These are phyloP conservation scores for Breynia disticha DNA, from an alignment of 441 rosid species.

Conservation along the genomic window DNA sequence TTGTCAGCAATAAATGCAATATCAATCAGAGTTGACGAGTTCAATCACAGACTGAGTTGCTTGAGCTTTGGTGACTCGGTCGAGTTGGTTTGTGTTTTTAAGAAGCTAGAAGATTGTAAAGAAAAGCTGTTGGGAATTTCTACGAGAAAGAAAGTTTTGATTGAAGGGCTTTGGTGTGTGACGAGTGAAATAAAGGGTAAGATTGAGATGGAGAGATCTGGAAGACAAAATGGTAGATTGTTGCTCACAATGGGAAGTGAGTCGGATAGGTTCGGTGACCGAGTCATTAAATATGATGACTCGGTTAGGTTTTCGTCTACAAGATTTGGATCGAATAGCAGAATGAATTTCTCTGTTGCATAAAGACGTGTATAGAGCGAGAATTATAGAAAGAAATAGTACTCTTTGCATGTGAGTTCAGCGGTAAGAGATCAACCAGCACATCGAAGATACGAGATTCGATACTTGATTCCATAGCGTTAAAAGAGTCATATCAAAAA, in stretches of 20 bases:
- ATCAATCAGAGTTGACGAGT: constrained; percentile 44
- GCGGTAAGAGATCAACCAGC: no score
- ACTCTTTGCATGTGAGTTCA: no score
- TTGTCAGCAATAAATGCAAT: constrained; percentile 43
- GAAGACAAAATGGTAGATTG: constrained; percentile 18
- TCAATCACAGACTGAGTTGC: constrained; percentile 33
- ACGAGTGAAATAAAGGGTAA: constrained; percentile 34
- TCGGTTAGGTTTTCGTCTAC: constrained; percentile 41
- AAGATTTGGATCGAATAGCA: constrained; percentile 25
- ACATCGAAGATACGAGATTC: no score
- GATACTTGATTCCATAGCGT: no score
- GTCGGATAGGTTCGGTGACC: constrained; percentile 61
- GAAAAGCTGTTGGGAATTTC: constrained; percentile 29
- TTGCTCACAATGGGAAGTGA: constrained; percentile 23
- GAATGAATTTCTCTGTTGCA: no score
- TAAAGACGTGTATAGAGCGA: no score
- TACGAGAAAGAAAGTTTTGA: constrained; percentile 25
- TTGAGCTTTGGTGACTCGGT: constrained; percentile 52
- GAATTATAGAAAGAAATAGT: no score
- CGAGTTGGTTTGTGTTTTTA: constrained; percentile 50
- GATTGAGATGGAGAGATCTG: constrained; percentile 15
- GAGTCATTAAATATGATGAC: constrained; percentile 24
- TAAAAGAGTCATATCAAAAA: no score
- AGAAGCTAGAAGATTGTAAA: constrained; percentile 41
- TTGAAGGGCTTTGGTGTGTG: constrained; percentile 46